Evolutionary conservation across 2,329 filamentous ascomycete genomes (phyloP), one percentile per base, ranked within the genome.

Genomic region (Chaetomium strumarium): DNA sequence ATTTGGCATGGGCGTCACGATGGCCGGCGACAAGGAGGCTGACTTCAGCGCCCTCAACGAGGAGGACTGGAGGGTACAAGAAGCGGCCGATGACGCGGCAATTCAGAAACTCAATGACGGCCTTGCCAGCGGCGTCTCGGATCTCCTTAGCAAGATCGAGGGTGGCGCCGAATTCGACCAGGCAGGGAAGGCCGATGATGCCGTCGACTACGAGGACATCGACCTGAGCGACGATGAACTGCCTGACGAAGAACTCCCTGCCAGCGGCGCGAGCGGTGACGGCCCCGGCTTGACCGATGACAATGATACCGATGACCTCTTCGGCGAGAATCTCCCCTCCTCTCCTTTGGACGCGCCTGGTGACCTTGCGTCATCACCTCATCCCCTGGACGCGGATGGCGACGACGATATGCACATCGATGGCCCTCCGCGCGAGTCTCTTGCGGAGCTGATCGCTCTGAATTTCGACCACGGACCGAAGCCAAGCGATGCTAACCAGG

Each of bases 171-270:
- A 75, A 20, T 79, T 85, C 58, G 83, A 84, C 58, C 76, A 83
- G 58, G 75, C 76, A 7, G 86, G 90, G 67, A 99, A 99, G 70
- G 92, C 90, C 50, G 90, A 90, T 55, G 88, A 97, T 70, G 93
- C 93, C 38, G 73, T 93, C 57, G 93, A 99, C 66, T 99, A 78
- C 40, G 75, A 93, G 56, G 92, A 99, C 66, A 97, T 80, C 62
- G 92, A 99, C 66, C 96, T 80, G 62, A 91, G 97, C 57, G 92
- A 97, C 66, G 90, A 95, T 65, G 91, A 96, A 58, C 77, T 96
- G 8, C 86, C 90, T 11, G 89, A 93, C 7, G 89, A 93, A 58
- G 84, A 88, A 55, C 79, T 84, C 51, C 70, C 68, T 29, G 69
- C 68, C 11, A 68, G 66, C 5, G 68, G 66, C 47, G 63, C 66